Evolutionary conservation across 2,329 filamentous ascomycete genomes (phyloP).

Genomic region (Calonectria montana): DNA sequence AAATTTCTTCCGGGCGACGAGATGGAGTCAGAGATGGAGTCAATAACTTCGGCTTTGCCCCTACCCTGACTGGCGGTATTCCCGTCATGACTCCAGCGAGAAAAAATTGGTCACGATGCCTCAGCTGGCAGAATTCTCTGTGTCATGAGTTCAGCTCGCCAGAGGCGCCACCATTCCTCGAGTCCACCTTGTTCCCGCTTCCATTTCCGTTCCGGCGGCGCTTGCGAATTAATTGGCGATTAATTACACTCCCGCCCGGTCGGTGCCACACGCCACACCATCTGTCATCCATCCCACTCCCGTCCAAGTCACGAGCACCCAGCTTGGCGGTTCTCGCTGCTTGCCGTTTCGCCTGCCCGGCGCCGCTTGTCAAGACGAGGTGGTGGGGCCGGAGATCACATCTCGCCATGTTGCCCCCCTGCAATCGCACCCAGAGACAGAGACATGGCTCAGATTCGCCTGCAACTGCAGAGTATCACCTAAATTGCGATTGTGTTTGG

Average conservation of each 20-base stretch:
- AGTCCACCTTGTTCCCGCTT: background rate
- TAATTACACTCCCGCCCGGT: conserved; percentile 8
- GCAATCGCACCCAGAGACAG: background rate
- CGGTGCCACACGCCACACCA: background rate
- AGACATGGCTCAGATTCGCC: background rate
- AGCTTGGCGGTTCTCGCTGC: conserved; percentile 3
- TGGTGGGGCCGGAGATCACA: background rate
- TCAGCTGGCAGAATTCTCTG: background rate
- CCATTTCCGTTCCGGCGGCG: background rate
- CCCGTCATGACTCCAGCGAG: background rate
- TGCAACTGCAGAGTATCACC: conserved; percentile 3
- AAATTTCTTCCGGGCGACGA: background rate
- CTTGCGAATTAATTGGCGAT: background rate
- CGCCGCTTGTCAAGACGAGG: background rate
- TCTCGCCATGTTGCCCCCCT: background rate
- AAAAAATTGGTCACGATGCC: background rate
- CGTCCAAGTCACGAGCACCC: conserved; percentile 4
- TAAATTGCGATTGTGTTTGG: background rate
- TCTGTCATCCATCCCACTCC: background rate
- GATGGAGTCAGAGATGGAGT: background rate
- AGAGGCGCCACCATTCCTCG: conserved; percentile 2
- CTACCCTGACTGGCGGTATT: background rate
- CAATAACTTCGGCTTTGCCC: background rate
- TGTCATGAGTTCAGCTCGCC: background rate
- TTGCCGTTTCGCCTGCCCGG: background rate